Conservation (phyloP, 805 yeast genomes). For the Candida patagonica region DNA sequence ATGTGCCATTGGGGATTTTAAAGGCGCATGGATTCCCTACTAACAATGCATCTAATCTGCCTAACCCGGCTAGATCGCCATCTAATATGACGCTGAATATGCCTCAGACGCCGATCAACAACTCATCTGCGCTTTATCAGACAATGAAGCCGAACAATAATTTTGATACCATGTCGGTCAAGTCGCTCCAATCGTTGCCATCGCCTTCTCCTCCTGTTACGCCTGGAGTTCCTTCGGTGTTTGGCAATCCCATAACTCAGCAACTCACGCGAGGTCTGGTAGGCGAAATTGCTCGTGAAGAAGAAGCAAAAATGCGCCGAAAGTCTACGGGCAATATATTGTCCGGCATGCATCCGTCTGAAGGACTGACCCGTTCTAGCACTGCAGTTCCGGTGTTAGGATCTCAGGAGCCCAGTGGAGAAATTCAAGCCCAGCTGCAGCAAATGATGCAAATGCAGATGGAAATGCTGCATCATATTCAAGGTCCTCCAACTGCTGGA, state of each 20-base stretch:
- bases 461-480: conserved; percentile 22
- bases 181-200: not conserved
- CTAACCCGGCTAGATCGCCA: too few relatives aligned
- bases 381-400: conserved; percentile 7
- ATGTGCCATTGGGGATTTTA: conserved; percentile 32
- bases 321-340: conserved; percentile 7
- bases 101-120: not conserved
- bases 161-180: not conserved
- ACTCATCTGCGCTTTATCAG: not conserved
- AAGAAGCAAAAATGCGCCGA: conserved; percentile 28
- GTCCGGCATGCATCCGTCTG: not conserved
- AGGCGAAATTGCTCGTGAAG: conserved; percentile 33
- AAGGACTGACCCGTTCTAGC: conserved; percentile 9
- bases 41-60: too few relatives aligned
- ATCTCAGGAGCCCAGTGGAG: conserved; percentile 5
- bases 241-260: conserved; percentile 3
- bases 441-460: conserved; percentile 27
- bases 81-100: not conserved
- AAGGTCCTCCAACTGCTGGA: conserved; percentile 7
- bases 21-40: conserved; percentile 33
- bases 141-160: not conserved
- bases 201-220: not conserved
- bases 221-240: conserved; percentile 1
- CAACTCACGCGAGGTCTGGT: conserved; percentile 27
- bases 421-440: conserved; percentile 25